phyloP scores from a whole-genome alignment of 345 rosid genomes.

The Eucalyptus cladocalyx region DNA sequence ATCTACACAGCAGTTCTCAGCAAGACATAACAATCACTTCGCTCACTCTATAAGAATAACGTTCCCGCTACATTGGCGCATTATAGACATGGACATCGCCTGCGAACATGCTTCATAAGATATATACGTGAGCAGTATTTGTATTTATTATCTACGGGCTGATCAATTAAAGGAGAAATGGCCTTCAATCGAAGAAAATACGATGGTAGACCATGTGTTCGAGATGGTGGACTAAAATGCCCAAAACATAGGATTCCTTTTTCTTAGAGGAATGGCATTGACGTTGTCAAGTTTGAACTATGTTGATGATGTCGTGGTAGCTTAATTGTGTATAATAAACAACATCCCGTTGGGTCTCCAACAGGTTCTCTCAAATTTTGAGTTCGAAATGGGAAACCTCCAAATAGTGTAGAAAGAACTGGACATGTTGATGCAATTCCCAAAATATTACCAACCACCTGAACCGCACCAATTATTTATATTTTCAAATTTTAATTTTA shows the following conservation, averaged over 20 bases:
- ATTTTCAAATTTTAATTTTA: too few species aligned
- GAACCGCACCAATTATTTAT: too few species aligned
- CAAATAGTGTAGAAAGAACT: too few species aligned
- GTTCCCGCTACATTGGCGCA: background rate
- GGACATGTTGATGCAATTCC: too few species aligned
- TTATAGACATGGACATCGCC: background rate
- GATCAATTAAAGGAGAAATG: background rate
- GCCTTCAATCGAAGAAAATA: background rate
- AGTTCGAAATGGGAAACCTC: too few species aligned
- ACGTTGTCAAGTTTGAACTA: background rate
- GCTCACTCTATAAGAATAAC: background rate
- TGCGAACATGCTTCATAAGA: too few species aligned
- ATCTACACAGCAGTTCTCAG: background rate
- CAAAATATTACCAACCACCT: too few species aligned
- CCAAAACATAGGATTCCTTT: background rate
- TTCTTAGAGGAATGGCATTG: background rate
- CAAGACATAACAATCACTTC: background rate
- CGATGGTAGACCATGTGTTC: background rate
- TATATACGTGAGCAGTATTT: too few species aligned
- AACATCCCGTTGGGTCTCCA: too few species aligned
- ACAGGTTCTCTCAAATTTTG: rapidly evolving
- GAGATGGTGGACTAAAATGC: background rate
- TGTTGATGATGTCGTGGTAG: rapidly evolving
- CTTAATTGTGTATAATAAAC: background rate
- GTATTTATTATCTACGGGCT: too few species aligned